Evolutionary conservation across 148 eudicot species (phyloP), one percentile per base, ranked within the genome.

Genomic region (Cornus florida): DNA sequence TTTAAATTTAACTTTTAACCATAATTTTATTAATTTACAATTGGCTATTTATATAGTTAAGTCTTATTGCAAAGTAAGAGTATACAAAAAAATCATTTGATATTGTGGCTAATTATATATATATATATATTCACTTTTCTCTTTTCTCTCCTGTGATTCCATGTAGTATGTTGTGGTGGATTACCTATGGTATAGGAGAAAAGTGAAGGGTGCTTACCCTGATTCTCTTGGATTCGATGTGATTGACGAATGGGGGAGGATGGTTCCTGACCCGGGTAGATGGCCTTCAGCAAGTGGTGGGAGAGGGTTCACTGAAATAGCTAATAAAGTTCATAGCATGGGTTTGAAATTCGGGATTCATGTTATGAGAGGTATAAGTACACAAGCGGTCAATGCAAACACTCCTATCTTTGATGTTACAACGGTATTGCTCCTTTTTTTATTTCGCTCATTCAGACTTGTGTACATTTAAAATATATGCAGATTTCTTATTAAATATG

Each of bases 291-390:
- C 99, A 23, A 79, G 69, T 79, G 90, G 86, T 48, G 97, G 99
- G n/a, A 90, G 84, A 82, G 99, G 99, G 46, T 94, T 97, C 77
- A 32, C 83, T 19, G 88, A 88, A 80, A 93, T 94, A 57, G 97
- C 99, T 41, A 75, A 82, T 68, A 90, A 87, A 82, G 96, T 97
- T 73, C 99, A 97, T 89, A 60, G 74, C 65, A 86, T 94, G 98
- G 99, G 99, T 57, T 87, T 97, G 88, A 97, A 97, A 88, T 97
- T 97, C 46, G 99, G 99, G 67, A 91, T 97, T 80, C 99, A 97
- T 86, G 90, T 97, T 65, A 97, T 97, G 99, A 87, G 97, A 73
- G 99, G 99, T 76, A 84, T 97, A 74, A 94, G 98, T 79, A 83
- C 88, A 59, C 98, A 94, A 79, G 97, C 99, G 16, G 87, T 89